Conservation (phyloP, 805 yeast species). For the Candida coleopterorum region DNA sequence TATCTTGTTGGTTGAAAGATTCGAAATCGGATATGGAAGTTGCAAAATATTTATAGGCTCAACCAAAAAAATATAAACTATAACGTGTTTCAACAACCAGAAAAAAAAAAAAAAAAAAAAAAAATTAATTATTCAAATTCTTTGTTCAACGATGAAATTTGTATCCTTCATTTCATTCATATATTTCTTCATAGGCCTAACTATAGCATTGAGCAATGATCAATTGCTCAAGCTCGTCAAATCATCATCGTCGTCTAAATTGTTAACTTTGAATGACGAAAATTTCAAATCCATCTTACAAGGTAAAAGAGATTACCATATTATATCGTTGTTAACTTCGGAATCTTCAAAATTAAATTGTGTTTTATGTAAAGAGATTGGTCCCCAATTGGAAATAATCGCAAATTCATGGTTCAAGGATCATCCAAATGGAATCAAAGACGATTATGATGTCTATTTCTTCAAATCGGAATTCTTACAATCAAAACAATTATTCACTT, state of each 20-base stretch:
- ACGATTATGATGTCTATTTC: slow-evolving; percentile 47
- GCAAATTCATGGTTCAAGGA: slow-evolving; percentile 55
- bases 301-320: slow-evolving; percentile 65
- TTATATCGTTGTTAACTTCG: slow-evolving; percentile 71
- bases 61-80: slow-evolving; percentile 7
- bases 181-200: slow-evolving; percentile 11
- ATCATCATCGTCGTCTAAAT: slow-evolving; percentile 15
- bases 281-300: slow-evolving; percentile 53
- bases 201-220: slow-evolving; percentile 19
- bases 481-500: slow-evolving; percentile 47
- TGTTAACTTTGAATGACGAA: slow-evolving; percentile 45
- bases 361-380: slow-evolving; percentile 62
- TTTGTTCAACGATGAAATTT: slow-evolving; percentile 4
- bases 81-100: too few relatives aligned
- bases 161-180: too few relatives aligned
- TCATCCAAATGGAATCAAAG: slow-evolving; percentile 42
- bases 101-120: too few relatives aligned
- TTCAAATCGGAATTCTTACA: slow-evolving; percentile 69
- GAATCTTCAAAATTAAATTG: slow-evolving; percentile 72
- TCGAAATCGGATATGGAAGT: slow-evolving; percentile 42
- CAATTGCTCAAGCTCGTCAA: slow-evolving; percentile 19
- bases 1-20: slow-evolving; percentile 43
- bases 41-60: slow-evolving; percentile 36
- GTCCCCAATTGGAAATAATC: slow-evolving; percentile 57
- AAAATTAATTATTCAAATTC: not conserved